Evolutionary conservation across 805 yeast species (phyloP).

Genomic region (Candida pseudoglaebosa): DNA sequence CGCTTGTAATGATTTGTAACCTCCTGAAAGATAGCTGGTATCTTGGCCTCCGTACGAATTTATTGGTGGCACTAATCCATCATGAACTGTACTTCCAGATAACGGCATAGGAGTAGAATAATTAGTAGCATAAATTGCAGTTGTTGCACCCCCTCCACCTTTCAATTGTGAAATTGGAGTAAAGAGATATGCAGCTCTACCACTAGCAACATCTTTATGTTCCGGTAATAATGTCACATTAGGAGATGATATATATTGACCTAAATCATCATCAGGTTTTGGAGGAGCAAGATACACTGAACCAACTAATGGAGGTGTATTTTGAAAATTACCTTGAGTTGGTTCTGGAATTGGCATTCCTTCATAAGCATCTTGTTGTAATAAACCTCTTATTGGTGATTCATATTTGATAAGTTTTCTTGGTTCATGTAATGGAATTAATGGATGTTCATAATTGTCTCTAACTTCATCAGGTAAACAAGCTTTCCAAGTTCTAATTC

Average conservation of each 20-base stretch:
- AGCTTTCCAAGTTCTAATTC: constrained; percentile 97
- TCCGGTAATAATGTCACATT: constrained; percentile 37
- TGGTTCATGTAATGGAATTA: constrained; percentile 63
- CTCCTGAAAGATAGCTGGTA: constrained; percentile 8
- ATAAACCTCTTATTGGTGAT: constrained; percentile 76
- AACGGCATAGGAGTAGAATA: constrained; percentile 9
- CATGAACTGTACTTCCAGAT: neutral
- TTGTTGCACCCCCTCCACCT: constrained; percentile 26
- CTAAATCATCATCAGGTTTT: constrained; percentile 77
- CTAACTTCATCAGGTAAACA: constrained; percentile 96
- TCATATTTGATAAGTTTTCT: constrained; percentile 70
- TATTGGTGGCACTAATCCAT: neutral
- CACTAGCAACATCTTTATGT: constrained; percentile 31
- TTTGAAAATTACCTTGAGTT: constrained; percentile 67
- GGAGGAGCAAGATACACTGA: constrained; percentile 80
- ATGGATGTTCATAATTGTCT: constrained; percentile 71
- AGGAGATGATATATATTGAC: constrained; percentile 53
- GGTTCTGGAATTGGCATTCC: constrained; percentile 81
- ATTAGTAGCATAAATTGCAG: constrained; percentile 15
- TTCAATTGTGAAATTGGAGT: constrained; percentile 44
- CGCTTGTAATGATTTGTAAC: constrained; percentile 8
- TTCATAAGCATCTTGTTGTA: constrained; percentile 70
- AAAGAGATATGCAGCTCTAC: constrained; percentile 39
- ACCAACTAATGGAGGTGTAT: constrained; percentile 92
- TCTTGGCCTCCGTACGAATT: neutral